A percentile compares a stretch with the other conserved stretches of the same genome.
phyloP scores from a whole-genome alignment of 208 protist species.

The Acanthamoeba quina region DNA sequence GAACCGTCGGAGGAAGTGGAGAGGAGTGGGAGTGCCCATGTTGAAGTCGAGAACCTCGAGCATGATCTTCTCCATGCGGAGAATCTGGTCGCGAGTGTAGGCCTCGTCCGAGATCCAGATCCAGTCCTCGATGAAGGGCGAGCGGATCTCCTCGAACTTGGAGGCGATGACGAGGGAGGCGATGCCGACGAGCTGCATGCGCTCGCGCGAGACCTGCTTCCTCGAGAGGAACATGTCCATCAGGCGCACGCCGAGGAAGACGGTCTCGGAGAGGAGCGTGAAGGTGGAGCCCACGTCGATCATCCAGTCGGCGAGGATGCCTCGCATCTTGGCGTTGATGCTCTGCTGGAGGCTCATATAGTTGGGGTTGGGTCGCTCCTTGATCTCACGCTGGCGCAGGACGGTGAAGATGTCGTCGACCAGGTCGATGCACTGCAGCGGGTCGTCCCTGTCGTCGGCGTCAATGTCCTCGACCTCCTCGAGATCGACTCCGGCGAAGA shows the following conservation, averaged over 20 bases:
- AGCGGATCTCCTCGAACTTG: constrained; percentile 74
- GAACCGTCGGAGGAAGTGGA: constrained; percentile 73
- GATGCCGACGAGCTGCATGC: constrained; percentile 74
- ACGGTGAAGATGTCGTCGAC: constrained; percentile 68
- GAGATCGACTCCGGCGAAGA: constrained; percentile 38
- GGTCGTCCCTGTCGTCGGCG: constrained; percentile 67
- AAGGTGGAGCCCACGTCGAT: constrained; percentile 82
- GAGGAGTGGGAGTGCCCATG: constrained; percentile 56
- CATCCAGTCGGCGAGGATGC: constrained; percentile 87
- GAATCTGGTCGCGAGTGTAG: constrained; percentile 57
- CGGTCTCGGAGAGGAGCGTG: constrained; percentile 84
- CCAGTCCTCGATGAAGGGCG: constrained; percentile 73
- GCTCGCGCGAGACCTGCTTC: constrained; percentile 3
- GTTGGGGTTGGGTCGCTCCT: constrained; percentile 40
- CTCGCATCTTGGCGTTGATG: constrained; percentile 79
- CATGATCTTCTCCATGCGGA: constrained; percentile 65
- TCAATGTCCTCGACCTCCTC: constrained; percentile 71
- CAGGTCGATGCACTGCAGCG: constrained; percentile 49
- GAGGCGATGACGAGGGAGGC: constrained; percentile 63
- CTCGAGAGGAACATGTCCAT: constrained; percentile 81
- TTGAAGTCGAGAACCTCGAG: constrained; percentile 61
- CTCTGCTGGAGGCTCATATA: constrained; percentile 54
- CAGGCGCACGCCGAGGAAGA: constrained; percentile 84
- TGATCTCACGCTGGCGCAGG: constrained; percentile 39
- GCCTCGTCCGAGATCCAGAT: constrained; percentile 63